Evolutionary conservation across 1,284 basidiomycete species (phyloP), one percentile per base, ranked within the genome.

Genomic region (Puccinia horiana): DNA sequence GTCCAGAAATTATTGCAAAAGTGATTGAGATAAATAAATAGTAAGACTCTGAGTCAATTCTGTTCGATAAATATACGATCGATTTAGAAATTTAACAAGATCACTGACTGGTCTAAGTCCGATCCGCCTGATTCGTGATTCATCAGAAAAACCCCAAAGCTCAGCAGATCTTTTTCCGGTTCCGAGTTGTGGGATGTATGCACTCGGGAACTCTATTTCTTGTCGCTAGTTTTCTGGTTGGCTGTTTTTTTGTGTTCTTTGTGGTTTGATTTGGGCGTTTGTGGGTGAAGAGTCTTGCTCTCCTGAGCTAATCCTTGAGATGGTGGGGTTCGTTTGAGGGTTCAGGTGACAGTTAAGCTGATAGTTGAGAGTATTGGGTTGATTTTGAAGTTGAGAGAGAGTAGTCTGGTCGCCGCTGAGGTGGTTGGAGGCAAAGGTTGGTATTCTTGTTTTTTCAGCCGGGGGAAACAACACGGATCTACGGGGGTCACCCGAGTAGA

Each of bases 91-190:
- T 52, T 52, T 26, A 56, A 61, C 56, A 47, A 42, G 6, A 29
- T 35, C 42, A 81, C 78, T 81, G 69, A 81, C 78, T 81, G 67
- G 56, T 81, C 78, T 37, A 81, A 35, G 58, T 81, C 78, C 29
- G 78, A 81, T 61, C 78, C 78, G 23, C 52, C 78, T 81, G 78
- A 81, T 58, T 70, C 44, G 26, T 42, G 63, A 70, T 65, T 67
- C 77, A 79, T 79, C 23, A 74, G 44, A 56, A 37, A 74, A 11
- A 32, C 72, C 14, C 40, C 20, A 44, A 69, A n/a, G 18, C 37
- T 8, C 6, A 3, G 12, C 44, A 18, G 52, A 54, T 54, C 20
- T 23, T 54, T 54, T 2, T 5, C 16, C 52, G 52, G 18, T 54
- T n/a, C 52, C 20, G 52, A 23, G 52, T 8, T 23, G 52, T 16